A percentile compares a stretch with the other conserved stretches of the same genome.
Conservation (phyloP, 352 stramenopile species). For the Phytophthora cryptogea region DNA sequence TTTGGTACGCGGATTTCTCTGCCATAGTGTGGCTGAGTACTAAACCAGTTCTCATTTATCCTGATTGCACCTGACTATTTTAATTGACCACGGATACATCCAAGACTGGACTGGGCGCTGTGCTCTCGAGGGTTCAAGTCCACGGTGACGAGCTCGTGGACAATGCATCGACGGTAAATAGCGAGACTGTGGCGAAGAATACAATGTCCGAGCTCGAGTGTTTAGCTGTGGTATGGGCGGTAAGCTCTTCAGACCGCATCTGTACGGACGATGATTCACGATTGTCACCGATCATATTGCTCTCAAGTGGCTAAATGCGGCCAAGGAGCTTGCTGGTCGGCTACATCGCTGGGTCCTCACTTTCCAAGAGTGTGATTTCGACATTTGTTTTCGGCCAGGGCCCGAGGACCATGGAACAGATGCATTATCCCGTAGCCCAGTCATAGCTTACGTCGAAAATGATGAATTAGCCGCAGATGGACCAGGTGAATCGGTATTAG, state of each 20-base stretch:
- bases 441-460: too few species aligned
- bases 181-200: slow-evolving; percentile 19
- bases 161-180: too few species aligned
- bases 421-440: slow-evolving; percentile 11
- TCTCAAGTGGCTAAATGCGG: slow-evolving; percentile 26
- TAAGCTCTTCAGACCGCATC: slow-evolving; percentile 20
- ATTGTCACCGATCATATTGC: slow-evolving; percentile 28
- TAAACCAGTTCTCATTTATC: slow-evolving; percentile 16
- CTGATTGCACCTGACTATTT: slow-evolving; percentile 33
- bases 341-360: slow-evolving; percentile 23
- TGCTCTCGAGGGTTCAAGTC: too few species aligned
- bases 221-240: slow-evolving; percentile 9
- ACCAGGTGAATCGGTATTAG: too few species aligned
- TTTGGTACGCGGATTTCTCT: slow-evolving; percentile 23
- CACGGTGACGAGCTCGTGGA: too few species aligned
- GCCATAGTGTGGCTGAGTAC: slow-evolving; percentile 12
- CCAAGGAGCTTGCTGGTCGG: slow-evolving; percentile 1
- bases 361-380: slow-evolving; percentile 32
- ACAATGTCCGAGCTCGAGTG: slow-evolving; percentile 30
- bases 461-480: too few species aligned
- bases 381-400: slow-evolving; percentile 3
- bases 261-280: slow-evolving; percentile 20
- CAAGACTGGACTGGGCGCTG: not conserved
- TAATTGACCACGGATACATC: slow-evolving; percentile 32
- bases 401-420: slow-evolving; percentile 5